Evolutionary conservation across 2,329 filamentous ascomycete species (phyloP).

Genomic region (Coniella lustricola): DNA sequence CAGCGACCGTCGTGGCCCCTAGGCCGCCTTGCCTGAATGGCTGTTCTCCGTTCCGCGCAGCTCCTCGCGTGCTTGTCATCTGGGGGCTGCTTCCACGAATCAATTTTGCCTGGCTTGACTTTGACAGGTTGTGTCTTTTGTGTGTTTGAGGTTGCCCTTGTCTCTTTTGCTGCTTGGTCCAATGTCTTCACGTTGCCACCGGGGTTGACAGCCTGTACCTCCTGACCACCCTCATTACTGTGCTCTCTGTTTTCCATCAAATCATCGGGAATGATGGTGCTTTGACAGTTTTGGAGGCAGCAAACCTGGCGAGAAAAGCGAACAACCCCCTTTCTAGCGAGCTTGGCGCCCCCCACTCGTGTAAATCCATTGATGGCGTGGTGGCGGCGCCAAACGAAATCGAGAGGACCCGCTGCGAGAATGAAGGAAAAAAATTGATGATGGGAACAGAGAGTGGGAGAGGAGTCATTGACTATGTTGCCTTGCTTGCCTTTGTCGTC

Average conservation of each 20-base stretch:
- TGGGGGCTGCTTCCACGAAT: constrained; percentile 9
- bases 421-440: too few species aligned
- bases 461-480: too few species aligned
- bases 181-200: not conserved
- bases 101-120: not conserved
- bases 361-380: not conserved
- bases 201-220: too few species aligned
- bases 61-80: not conserved
- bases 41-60: not conserved
- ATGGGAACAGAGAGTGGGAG: too few species aligned
- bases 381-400: not conserved
- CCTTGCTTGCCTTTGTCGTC: too few species aligned
- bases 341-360: not conserved
- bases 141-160: not conserved
- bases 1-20: not conserved
- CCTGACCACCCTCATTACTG: not conserved
- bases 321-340: too few species aligned
- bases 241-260: not conserved
- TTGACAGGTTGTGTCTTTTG: not conserved
- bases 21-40: not conserved
- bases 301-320: too few species aligned
- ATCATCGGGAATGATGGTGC: too few species aligned
- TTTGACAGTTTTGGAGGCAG: too few species aligned
- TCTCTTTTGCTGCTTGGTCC: not conserved
- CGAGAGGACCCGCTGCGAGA: not conserved